Evolutionary conservation across 257 asterid species (phyloP).

Genomic region (Solanum etuberosum): DNA sequence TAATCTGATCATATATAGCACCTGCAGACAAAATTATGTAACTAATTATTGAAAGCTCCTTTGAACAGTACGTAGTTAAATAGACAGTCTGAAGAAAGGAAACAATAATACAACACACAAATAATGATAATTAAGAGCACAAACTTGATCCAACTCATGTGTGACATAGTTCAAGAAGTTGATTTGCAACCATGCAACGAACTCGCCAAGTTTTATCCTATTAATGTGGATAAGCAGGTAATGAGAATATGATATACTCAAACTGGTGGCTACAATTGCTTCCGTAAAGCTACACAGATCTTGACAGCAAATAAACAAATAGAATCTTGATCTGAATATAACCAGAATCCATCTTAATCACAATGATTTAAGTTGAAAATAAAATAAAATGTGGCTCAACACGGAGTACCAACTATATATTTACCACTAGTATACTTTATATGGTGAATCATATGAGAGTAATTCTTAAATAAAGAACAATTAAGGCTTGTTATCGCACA

Average conservation of each 20-base stretch:
- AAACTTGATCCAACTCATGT: slow-evolving; percentile 25
- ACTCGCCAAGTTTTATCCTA: slow-evolving; percentile 27
- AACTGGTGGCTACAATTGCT: slow-evolving; percentile 21
- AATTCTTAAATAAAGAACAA: not conserved
- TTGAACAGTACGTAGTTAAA: not conserved
- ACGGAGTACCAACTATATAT: not conserved
- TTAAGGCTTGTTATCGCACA: not conserved
- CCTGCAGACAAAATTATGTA: slow-evolving; percentile 3
- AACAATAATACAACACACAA: not conserved
- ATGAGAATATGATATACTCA: slow-evolving; percentile 4
- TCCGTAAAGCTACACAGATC: slow-evolving; percentile 17
- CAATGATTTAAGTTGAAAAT: not conserved
- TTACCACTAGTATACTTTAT: not conserved
- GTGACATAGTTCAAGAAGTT: slow-evolving; percentile 21
- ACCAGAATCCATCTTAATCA: not conserved
- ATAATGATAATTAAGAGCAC: too few species aligned
- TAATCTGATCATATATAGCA: slow-evolving; percentile 19
- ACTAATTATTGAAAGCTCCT: not conserved
- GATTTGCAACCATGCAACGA: slow-evolving; percentile 29
- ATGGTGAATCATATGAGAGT: not conserved
- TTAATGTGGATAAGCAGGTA: not conserved
- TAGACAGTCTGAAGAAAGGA: not conserved
- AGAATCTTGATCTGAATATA: slow-evolving; percentile 18
- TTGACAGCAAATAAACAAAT: slow-evolving; percentile 22
- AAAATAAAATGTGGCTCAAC: not conserved